Conservation (phyloP, 2,329 filamentous ascomycete genomes). For the Colletotrichum nymphaeae region DNA sequence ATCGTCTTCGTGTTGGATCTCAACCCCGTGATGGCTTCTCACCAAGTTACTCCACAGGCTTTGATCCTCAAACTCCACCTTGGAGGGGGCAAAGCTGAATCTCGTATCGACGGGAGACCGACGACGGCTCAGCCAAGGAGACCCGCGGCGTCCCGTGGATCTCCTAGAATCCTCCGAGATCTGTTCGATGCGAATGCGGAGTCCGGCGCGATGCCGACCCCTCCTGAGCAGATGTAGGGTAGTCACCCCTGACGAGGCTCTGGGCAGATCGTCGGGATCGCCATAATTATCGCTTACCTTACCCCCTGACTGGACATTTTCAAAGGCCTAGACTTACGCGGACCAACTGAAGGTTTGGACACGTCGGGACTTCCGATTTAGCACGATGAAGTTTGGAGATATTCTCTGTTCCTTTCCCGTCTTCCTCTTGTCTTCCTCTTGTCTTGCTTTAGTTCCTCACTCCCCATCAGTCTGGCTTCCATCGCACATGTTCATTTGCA, state of each 20-base stretch:
- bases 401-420: not conserved
- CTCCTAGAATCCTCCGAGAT: not conserved
- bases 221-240: not conserved
- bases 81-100: not conserved
- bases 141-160: not conserved
- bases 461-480: no score
- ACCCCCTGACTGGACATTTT: not conserved
- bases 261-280: not conserved
- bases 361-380: not conserved
- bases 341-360: not conserved
- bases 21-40: not conserved
- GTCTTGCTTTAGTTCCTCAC: no score
- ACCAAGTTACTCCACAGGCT: not conserved
- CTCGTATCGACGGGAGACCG: not conserved
- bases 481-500: no score
- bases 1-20: not conserved
- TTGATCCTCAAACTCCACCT: not conserved
- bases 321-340: not conserved
- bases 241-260: not conserved
- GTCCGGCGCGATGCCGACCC: not conserved
- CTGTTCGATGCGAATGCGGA: not conserved
- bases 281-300: no score
- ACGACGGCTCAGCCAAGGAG: not conserved
- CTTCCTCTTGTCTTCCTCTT: not conserved
- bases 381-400: not conserved